phyloP scores from a whole-genome alignment of 805 yeast genomes.

The Nadsonia fulvescens region DNA sequence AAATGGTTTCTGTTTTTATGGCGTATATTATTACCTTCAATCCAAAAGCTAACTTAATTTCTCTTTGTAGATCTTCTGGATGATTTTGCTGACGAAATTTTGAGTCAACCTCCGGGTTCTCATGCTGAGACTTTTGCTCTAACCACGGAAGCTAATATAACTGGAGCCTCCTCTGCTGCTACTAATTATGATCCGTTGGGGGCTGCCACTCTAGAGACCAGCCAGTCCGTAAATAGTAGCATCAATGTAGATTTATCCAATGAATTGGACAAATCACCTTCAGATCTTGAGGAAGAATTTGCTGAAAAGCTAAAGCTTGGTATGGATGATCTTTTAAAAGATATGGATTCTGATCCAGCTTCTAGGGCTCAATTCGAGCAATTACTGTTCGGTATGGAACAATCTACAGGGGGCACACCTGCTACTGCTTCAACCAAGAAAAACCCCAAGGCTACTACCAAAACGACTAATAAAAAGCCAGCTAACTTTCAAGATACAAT shows the following conservation, averaged over 20 bases:
- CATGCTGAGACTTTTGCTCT: conserved; percentile 3
- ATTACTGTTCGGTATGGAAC: conserved; percentile 19
- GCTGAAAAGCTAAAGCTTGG: conserved; percentile 23
- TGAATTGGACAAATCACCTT: conserved; percentile 10
- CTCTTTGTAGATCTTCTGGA: conserved; percentile 61
- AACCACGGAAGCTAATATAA: conserved; percentile 1
- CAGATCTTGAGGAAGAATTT: conserved; percentile 21
- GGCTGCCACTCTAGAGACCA: conserved; percentile 3
- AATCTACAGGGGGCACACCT: conserved; percentile 9
- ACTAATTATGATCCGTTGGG: conserved; percentile 1
- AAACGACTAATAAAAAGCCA: conserved; percentile 3
- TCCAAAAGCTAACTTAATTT: background rate
- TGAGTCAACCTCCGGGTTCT: conserved; percentile 41
- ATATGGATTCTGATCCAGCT: conserved; percentile 34
- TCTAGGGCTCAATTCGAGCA: conserved; percentile 32
- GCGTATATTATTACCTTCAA: too few species aligned
- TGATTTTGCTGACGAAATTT: conserved; percentile 59
- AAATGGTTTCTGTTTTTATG: too few species aligned
- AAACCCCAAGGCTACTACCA: conserved; percentile 4
- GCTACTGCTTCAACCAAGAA: conserved; percentile 6
- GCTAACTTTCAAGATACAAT: conserved; percentile 49
- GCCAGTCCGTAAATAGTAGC: conserved; percentile 1
- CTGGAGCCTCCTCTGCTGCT: conserved; percentile 1
- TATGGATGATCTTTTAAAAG: conserved; percentile 27
- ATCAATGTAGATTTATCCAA: conserved; percentile 6